These are phyloP conservation scores for Verticillium zaregamsianum DNA, from an alignment of 2,329 filamentous ascomycete species.

Conservation along the genomic window DNA sequence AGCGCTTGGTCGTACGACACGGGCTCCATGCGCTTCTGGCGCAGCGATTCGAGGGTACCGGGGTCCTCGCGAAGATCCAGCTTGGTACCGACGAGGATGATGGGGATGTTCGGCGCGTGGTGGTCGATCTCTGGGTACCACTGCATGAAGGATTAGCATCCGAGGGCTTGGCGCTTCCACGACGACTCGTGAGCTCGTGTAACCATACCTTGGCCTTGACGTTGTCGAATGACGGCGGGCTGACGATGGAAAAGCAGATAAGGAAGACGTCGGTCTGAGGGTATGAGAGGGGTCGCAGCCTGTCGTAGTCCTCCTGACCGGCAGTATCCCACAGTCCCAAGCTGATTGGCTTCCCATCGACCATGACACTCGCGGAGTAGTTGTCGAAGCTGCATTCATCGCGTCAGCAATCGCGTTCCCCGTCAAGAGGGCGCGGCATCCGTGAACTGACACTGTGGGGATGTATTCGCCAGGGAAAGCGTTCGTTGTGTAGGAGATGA, in stretches of 20 bases:
- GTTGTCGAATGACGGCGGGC: slow-evolving; percentile 97
- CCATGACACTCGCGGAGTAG: slow-evolving; percentile 98
- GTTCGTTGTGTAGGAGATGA: slow-evolving; percentile 99
- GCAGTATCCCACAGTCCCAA: slow-evolving; percentile 97
- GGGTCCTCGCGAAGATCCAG: slow-evolving; percentile 90
- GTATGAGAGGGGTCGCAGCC: slow-evolving; percentile 90
- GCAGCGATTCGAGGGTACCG: slow-evolving; percentile 73
- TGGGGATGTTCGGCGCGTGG: slow-evolving; percentile 90
- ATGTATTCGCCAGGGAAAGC: slow-evolving; percentile 99
- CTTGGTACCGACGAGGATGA: slow-evolving; percentile 96
- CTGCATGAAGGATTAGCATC: slow-evolving; percentile 38
- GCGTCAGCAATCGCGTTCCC: slow-evolving; percentile 4
- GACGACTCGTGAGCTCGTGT: background rate
- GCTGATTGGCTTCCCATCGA: slow-evolving; percentile 96
- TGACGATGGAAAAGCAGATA: slow-evolving; percentile 98
- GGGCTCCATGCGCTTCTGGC: slow-evolving; percentile 94
- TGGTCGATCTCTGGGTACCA: slow-evolving; percentile 98
- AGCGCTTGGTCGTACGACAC: slow-evolving; percentile 92
- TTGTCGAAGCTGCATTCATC: slow-evolving; percentile 76
- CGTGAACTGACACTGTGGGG: slow-evolving; percentile 76
- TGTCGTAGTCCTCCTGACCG: slow-evolving; percentile 97
- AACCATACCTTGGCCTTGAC: slow-evolving; percentile 86
- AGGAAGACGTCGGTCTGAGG: slow-evolving; percentile 98
- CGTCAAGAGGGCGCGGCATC: background rate
- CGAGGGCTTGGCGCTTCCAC: background rate